Conservation (phyloP, 768 basidiomycete genomes). For the Amanita molliuscula region DNA sequence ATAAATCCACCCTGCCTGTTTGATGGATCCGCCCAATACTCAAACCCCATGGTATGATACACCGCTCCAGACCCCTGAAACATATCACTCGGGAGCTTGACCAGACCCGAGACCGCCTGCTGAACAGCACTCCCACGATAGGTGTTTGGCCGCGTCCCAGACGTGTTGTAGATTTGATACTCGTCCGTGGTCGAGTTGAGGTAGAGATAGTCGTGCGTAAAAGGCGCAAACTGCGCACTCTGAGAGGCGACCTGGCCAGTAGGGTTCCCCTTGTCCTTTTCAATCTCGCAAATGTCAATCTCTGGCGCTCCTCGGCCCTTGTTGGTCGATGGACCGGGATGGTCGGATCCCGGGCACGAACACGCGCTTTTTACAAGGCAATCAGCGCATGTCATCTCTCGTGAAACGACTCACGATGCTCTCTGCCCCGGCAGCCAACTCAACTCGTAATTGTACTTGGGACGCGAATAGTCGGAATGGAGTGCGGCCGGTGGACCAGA, state of each 20-base stretch:
- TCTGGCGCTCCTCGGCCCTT: slow-evolving; percentile 69
- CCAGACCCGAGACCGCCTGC: slow-evolving; percentile 43
- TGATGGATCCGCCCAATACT: slow-evolving; percentile 58
- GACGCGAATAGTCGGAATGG: slow-evolving; percentile 33
- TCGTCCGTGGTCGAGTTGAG: slow-evolving; percentile 20
- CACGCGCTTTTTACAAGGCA: slow-evolving; percentile 50
- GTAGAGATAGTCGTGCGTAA: slow-evolving; percentile 32
- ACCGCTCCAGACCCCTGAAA: slow-evolving; percentile 48
- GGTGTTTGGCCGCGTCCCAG: slow-evolving; percentile 17
- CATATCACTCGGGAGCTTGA: slow-evolving; percentile 36
- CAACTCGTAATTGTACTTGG: slow-evolving; percentile 46
- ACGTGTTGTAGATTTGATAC: slow-evolving; percentile 21
- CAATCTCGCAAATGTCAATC: slow-evolving; percentile 76
- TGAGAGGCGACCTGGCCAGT: slow-evolving; percentile 59
- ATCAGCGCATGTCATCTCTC: background rate
- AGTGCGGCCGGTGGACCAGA: slow-evolving; percentile 53
- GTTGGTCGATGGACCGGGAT: slow-evolving; percentile 53
- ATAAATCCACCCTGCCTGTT: slow-evolving; percentile 50
- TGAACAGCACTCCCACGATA: slow-evolving; percentile 49
- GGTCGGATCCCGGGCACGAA: slow-evolving; percentile 66
- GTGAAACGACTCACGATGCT: slow-evolving; percentile 39
- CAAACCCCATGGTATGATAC: slow-evolving; percentile 53
- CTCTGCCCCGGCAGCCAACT: slow-evolving; percentile 75
- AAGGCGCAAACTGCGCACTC: slow-evolving; percentile 60
- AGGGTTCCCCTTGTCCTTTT: slow-evolving; percentile 41